Conservation (phyloP, 345 rosid genomes). For the Brassica napus region Da-Ae NC_063439.1:21014001-21014500, state of each 20-base stretch:
- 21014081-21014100: conserved; percentile 40
- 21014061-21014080: conserved; percentile 82
- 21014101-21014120: not conserved
- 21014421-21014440: conserved; percentile 93
- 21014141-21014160: not conserved
- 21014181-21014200: conserved; percentile 83
- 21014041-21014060: conserved; percentile 81
- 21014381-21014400: conserved; percentile 44
- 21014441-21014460: conserved; percentile 73
- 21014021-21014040: conserved; percentile 86
- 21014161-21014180: conserved; percentile 10
- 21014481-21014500: conserved; percentile 56
- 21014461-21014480: conserved; percentile 58
- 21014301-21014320: not conserved
- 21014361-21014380: conserved; percentile 54
- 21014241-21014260: conserved; percentile 47
- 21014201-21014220: conserved; percentile 78
- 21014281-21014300: not conserved
- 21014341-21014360: conserved; percentile 1
- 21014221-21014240: conserved; percentile 52
- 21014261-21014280: conserved; percentile 56
- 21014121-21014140: not conserved
- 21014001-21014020: conserved; percentile 79
- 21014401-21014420: conserved; percentile 75
- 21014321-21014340: not conserved